Percentiles rank a stretch among this genome's conserved stretches.
Conservation (phyloP, 139 green algal genomes). For the Picochlorum sp. region DNA sequence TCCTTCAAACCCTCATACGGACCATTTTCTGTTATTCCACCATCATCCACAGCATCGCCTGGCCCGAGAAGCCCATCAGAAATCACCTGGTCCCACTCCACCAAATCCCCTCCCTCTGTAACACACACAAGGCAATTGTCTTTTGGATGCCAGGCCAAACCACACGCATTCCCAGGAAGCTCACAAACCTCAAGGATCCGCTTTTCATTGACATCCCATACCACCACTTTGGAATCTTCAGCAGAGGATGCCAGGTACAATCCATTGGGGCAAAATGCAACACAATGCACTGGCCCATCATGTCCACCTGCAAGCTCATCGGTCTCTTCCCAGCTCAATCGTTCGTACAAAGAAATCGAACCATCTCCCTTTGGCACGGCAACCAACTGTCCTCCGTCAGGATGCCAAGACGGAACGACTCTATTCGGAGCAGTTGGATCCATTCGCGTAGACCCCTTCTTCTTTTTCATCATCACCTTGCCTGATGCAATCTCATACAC, state of each 20-base stretch:
- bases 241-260: slow-evolving; percentile 60
- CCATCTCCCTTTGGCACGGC: slow-evolving; percentile 36
- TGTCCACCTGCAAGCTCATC: slow-evolving; percentile 33
- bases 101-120: slow-evolving; percentile 45
- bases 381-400: slow-evolving; percentile 56
- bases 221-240: slow-evolving; percentile 44
- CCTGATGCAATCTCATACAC: slow-evolving; percentile 51
- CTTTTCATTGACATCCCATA: slow-evolving; percentile 55
- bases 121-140: slow-evolving; percentile 58
- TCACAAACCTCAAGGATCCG: slow-evolving; percentile 16
- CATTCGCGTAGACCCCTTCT: slow-evolving; percentile 26
- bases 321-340: slow-evolving; percentile 46
- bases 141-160: slow-evolving; percentile 58
- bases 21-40: not conserved
- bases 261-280: slow-evolving; percentile 72
- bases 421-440: slow-evolving; percentile 22
- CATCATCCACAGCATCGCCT: slow-evolving; percentile 19
- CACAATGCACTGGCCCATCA: slow-evolving; percentile 25
- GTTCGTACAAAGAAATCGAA: slow-evolving; percentile 53
- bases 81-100: slow-evolving; percentile 51
- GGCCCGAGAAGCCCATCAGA: slow-evolving; percentile 33
- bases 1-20: not conserved
- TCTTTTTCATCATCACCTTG: slow-evolving; percentile 18
- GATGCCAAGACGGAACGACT: slow-evolving; percentile 47
- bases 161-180: slow-evolving; percentile 20